Conservation (phyloP, 306 rosid genomes). For the Arachis hypogaea region DNA sequence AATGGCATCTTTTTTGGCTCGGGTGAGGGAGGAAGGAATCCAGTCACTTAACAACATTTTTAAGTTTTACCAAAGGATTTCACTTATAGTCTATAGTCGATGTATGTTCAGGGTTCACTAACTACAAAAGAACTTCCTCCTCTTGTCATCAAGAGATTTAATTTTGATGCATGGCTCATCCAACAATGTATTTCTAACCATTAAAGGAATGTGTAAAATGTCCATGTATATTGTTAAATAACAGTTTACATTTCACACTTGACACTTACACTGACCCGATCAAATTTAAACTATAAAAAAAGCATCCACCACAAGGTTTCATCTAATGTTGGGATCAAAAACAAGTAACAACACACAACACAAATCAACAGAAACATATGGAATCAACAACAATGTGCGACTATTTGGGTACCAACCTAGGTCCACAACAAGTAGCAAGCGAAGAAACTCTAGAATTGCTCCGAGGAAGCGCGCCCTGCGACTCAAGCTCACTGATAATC, state of each 20-base stretch:
- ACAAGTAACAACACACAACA: conserved; percentile 26
- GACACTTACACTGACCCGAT: not conserved
- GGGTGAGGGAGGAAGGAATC: not conserved
- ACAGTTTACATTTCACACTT: not conserved
- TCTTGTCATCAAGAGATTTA: not conserved
- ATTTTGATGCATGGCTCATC: not conserved
- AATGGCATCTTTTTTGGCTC: not conserved
- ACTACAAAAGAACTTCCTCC: conserved; percentile 24
- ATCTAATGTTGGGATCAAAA: conserved; percentile 37
- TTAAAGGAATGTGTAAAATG: not conserved
- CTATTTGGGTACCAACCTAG: conserved; percentile 66
- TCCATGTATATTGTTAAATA: not conserved
- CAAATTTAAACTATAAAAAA: not conserved
- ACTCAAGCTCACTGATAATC: conserved; percentile 96
- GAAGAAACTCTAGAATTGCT: conserved; percentile 99
- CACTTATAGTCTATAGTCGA: not conserved
- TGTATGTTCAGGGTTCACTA: conserved; percentile 9
- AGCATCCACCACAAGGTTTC: not conserved
- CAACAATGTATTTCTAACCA: not conserved
- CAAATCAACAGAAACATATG: conserved; percentile 6
- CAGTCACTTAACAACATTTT: conserved; percentile 2
- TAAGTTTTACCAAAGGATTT: conserved; percentile 17
- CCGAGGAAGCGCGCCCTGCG: conserved; percentile 96
- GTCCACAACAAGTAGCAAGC: conserved; percentile 98
- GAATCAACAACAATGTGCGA: conserved; percentile 1